Conservation (phyloP, 306 rosid species). For the Sphenostylis stenocarpa region DNA sequence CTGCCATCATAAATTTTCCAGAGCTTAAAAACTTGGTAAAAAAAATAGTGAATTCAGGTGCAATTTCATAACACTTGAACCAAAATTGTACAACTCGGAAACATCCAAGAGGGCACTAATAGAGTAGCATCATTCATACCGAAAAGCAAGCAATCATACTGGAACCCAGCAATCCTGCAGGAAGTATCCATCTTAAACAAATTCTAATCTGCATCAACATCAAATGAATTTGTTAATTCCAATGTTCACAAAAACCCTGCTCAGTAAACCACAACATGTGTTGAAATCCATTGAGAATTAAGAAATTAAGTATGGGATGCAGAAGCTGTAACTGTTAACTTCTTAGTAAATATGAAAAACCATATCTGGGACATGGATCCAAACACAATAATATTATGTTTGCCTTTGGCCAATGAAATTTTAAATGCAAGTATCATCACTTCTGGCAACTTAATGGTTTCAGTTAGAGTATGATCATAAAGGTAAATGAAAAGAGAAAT, state of each 20-base stretch:
- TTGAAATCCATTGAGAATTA: too few relatives aligned
- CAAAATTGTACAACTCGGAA: not conserved
- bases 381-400: not conserved
- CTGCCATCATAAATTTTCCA: not conserved
- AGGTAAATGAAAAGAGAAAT: slow-evolving; percentile 6
- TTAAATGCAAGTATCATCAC: not conserved
- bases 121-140: slow-evolving; percentile 52
- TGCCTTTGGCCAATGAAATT: not conserved
- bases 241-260: not conserved
- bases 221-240: not conserved
- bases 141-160: slow-evolving; percentile 73
- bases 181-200: slow-evolving; percentile 50
- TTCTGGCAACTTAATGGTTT: too few relatives aligned
- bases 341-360: too few relatives aligned
- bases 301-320: too few relatives aligned
- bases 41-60: not conserved
- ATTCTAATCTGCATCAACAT: slow-evolving; percentile 33
- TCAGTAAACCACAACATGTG: not conserved
- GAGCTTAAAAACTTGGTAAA: not conserved
- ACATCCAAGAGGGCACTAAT: not conserved
- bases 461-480: not conserved
- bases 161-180: slow-evolving; percentile 39
- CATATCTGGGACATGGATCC: too few relatives aligned
- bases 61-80: not conserved
- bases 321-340: too few relatives aligned